Base-by-base conservation (phyloP, 2,329 filamentous ascomycete species). In the Penicillium sp. region DNA sequence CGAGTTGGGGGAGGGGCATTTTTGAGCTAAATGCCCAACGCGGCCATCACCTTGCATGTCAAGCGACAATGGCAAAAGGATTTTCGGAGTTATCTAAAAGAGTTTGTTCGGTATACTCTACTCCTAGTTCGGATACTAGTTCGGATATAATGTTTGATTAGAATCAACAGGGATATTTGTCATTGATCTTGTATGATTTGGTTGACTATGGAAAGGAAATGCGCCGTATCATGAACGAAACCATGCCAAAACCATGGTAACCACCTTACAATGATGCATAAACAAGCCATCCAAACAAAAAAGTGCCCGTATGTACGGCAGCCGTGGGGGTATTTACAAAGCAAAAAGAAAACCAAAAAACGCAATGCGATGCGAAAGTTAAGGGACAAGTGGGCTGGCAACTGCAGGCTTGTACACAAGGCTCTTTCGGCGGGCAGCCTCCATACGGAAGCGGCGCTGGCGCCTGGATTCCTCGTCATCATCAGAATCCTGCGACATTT, bases 401-500 rank as follows among this genome's bases (percentile, higher is more conserved):
- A 91, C 77, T 74, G 89, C 88, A 29, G 89, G 90, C 31, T 88
- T 88, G 76, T 87, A 91, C 67, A 90, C 88, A 71, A 91, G 70
- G 67, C 88, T 93, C 82, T 90, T 91, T 57, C 90, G 81, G 57
- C 89, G 80, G 0, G 88, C 89, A 10, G 87, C 85, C 80, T 90
- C 85, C 57, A 92, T 75, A 45, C 86, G 80, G 72, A 84, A 80
- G 57, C 85, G 75, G 52, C 89, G 78, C 16, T 70, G 67, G 21
- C 72, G 69, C 39, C 71, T 70, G 1, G 64, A 57, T 34, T 74
- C 70, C 43, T 67, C 67, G 5, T 71, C 68, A 39, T 61, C 58
- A 1, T 61, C 66, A 9, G 59, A 55, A 21, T 58, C 56, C 5
- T 32, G 31, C 3, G 44, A 18, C 9, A 18, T 39, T 39, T 39